phyloP scores from a whole-genome alignment of 805 yeast species.

The Zygosaccharomyces bailii region DNA sequence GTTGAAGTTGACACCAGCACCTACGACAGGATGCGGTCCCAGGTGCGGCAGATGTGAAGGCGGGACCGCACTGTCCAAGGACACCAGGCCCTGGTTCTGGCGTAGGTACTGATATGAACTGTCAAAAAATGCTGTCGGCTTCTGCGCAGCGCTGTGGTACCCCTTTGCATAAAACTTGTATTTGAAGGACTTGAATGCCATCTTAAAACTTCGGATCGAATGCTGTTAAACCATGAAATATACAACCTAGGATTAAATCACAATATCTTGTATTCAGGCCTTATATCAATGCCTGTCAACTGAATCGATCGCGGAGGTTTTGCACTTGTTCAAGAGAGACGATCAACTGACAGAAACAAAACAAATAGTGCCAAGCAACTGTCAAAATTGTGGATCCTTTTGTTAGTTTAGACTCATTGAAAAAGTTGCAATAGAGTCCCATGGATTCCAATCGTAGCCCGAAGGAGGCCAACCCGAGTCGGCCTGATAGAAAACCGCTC shows the following conservation, averaged over 20 bases:
- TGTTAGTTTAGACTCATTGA: neutral
- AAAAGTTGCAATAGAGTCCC: neutral
- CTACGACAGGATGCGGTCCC: constrained; percentile 39
- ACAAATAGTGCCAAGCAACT: neutral
- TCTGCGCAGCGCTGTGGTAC: constrained; percentile 36
- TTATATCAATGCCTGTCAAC: neutral
- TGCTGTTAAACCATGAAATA: neutral
- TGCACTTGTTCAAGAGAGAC: no score
- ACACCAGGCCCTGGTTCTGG: constrained; percentile 37
- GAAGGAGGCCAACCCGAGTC: neutral
- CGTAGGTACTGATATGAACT: constrained; percentile 41
- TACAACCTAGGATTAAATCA: neutral
- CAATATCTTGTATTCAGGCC: neutral
- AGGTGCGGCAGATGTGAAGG: constrained; percentile 21
- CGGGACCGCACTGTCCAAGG: constrained; percentile 23
- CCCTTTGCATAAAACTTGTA: constrained; percentile 39
- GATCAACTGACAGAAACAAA: neutral
- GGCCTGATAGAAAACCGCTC: neutral
- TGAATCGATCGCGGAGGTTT: neutral
- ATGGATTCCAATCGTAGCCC: neutral
- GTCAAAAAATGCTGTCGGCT: constrained; percentile 39
- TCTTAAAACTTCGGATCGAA: constrained; percentile 10
- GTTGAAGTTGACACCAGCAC: constrained; percentile 34
- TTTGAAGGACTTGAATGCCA: constrained; percentile 43
- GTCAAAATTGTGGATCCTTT: neutral